Evolutionary conservation across 805 yeast species (phyloP).

Genomic region (Crinitomyces ghanaensis): DNA sequence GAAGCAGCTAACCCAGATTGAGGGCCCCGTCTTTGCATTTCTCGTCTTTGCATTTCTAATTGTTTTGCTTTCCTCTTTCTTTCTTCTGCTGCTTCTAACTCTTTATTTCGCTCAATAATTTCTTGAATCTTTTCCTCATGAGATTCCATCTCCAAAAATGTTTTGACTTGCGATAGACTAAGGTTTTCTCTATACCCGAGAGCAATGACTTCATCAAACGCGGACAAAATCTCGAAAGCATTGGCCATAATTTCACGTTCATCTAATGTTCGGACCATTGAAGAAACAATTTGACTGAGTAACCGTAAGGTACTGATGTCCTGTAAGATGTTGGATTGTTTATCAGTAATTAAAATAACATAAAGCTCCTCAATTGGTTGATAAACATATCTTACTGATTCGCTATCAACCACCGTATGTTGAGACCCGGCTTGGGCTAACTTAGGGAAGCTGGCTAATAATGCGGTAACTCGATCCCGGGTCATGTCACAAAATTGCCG

Average conservation of each 20-base stretch:
- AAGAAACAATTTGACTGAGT: conserved; percentile 71
- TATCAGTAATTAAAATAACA: conserved; percentile 81
- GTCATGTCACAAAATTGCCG: conserved; percentile 83
- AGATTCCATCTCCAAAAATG: conserved; percentile 92
- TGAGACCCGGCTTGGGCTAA: conserved; percentile 63
- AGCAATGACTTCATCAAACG: conserved; percentile 87
- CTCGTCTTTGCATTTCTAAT: conserved; percentile 44
- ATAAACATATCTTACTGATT: conserved; percentile 81
- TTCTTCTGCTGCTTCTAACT: conserved; percentile 92
- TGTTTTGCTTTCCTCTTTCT: conserved; percentile 92
- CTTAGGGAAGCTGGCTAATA: conserved; percentile 76
- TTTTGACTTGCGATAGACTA: conserved; percentile 67
- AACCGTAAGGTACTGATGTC: conserved; percentile 87
- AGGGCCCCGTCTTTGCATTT: conserved; percentile 26
- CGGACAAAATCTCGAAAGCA: conserved; percentile 80
- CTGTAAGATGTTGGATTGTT: conserved; percentile 82
- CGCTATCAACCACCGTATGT: conserved; percentile 91
- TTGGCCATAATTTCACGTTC: conserved; percentile 73
- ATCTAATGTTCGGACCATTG: conserved; percentile 58
- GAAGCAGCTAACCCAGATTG: conserved; percentile 19
- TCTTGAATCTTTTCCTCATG: conserved; percentile 98
- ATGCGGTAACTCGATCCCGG: conserved; percentile 74
- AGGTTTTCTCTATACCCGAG: conserved; percentile 86
- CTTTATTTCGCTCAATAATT: conserved; percentile 93
- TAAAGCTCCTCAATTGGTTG: conserved; percentile 93